Base-by-base conservation (phyloP, 2,329 filamentous ascomycete species). In the Pseudogymnoascus sp. region DNA sequence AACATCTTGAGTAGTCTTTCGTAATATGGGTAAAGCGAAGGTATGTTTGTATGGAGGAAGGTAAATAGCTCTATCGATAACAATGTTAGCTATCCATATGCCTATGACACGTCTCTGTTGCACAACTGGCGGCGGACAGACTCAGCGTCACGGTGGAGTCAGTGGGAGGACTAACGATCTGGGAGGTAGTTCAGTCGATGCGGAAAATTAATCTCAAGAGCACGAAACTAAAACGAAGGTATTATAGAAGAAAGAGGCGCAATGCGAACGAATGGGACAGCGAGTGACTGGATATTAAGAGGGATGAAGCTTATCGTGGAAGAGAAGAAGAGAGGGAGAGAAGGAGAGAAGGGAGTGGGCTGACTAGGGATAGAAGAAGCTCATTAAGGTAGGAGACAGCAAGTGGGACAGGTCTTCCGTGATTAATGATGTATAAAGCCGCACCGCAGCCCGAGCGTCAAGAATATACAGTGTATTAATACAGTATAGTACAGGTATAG, bases 1-100 rank as follows among this genome's bases (percentile, higher is more conserved):
- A 77, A 78, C 85, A 87, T 87, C 13, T 33, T 35, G 29, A 7
- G 29, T 59, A 26, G n/a, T 50, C 14, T 50, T 50, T n/a, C 14
- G 44, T 50, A 8, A n/a, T 13, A 50, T 29, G 44, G 44, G 44
- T 50, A 29, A 50, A n/a, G 21, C 44, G 44, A n/a, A n/a, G 21
- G 21, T 50, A n/a, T 26, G 6, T 50, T 14, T 50, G 44, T 29
- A n/a, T 50, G 4, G 14, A 50, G 24, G 21, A 6, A 16, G 24
- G 13, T 50, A 29, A 50, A 50, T 50, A 50, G 21, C 29, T 19
- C 44, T 50, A 29, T 29, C 11, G 24, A 29, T n/a, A 50, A 2
- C 44, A 50, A 50, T 26, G 14, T 50, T 50, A 50, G 44, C 44
- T 50, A 50, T 50, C 21, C 24, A 29, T 50, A 50, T 29, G 6